Evolutionary conservation across 345 rosid species (phyloP).

Genomic region (Pseudoturritis turrita): DNA sequence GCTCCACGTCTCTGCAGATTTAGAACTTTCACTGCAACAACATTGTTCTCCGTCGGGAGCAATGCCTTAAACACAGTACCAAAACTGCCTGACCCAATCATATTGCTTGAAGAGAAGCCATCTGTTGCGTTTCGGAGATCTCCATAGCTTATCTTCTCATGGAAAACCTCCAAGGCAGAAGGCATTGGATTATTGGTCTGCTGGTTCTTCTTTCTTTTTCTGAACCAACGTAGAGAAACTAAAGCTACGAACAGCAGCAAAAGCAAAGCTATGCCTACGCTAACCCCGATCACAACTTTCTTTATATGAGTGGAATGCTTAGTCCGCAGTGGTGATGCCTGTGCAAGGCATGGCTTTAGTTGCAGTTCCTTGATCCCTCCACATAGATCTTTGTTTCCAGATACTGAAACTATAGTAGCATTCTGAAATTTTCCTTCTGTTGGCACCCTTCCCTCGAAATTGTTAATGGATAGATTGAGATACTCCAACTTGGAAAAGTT

Average conservation of each 20-base stretch:
- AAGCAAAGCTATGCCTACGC: neutral
- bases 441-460: conserved; percentile 19
- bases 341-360: conserved; percentile 1
- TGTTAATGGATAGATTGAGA: conserved; percentile 19
- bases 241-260: neutral
- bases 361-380: conserved; percentile 5
- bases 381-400: conserved; percentile 20
- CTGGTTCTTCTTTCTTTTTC: neutral
- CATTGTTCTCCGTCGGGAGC: neutral
- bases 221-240: neutral
- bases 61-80: conserved; percentile 4
- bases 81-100: neutral
- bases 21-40: conserved; percentile 36
- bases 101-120: neutral
- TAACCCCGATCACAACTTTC: neutral
- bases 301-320: neutral
- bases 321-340: neutral
- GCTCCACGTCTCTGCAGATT: conserved; percentile 39
- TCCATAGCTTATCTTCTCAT: neutral
- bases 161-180: neutral
- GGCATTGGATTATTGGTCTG: neutral
- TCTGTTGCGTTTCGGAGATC: neutral
- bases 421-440: conserved; percentile 20
- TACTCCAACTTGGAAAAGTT: neutral
- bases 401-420: neutral